Evolutionary conservation across 1,284 basidiomycete species (phyloP).

Genomic region (Sanghuangporus weigelae): DNA sequence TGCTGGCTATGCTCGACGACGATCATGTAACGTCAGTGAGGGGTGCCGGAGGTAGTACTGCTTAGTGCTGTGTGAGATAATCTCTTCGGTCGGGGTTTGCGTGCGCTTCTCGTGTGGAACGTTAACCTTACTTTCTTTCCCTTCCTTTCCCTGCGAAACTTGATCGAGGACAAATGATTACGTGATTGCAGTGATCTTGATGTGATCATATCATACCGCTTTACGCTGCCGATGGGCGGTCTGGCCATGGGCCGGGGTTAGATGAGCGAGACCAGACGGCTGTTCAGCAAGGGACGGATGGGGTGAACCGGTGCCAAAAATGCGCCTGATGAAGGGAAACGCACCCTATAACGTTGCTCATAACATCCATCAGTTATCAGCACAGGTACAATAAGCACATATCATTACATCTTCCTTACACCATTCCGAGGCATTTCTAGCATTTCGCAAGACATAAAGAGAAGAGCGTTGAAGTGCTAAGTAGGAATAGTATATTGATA

Average conservation of each 20-base stretch:
- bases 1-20: not conserved
- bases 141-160: no score
- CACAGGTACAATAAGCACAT: not conserved
- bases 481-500: not conserved
- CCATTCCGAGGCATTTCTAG: no score
- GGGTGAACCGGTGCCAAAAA: not conserved
- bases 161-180: no score
- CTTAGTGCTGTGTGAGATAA: no score
- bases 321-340: not conserved
- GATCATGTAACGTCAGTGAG: not conserved
- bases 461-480: no score
- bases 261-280: no score
- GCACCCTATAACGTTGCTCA: slow-evolving; percentile 5
- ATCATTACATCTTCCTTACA: not conserved
- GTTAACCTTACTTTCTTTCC: no score
- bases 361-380: not conserved
- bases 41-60: no score
- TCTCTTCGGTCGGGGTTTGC: no score
- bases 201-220: no score
- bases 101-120: no score
- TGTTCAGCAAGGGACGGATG: not conserved
- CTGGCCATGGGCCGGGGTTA: not conserved
- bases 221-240: not conserved
- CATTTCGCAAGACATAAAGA: no score
- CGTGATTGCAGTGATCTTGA: not conserved